Conservation (phyloP, 1,284 basidiomycete genomes). For the Trametes sp. region DNA sequence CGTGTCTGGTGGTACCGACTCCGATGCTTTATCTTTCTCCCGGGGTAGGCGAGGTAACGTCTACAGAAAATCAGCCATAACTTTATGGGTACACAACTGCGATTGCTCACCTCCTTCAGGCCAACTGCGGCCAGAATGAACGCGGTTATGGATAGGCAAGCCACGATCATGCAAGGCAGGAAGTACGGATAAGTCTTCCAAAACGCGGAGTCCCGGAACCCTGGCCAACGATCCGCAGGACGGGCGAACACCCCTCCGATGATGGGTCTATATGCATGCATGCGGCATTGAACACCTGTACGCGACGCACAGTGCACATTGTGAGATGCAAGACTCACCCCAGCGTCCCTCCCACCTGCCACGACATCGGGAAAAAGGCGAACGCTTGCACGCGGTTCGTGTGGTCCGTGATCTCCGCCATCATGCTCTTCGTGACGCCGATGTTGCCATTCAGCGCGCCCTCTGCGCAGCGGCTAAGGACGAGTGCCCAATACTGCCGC, state of each 20-base stretch:
- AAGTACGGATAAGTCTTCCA: constrained; percentile 73
- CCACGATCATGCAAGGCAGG: constrained; percentile 68
- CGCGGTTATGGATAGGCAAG: constrained; percentile 56
- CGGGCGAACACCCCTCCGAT: constrained; percentile 70
- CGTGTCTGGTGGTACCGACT: background rate
- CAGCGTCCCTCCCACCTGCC: constrained; percentile 50
- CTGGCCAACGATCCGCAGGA: constrained; percentile 68
- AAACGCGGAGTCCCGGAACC: constrained; percentile 66
- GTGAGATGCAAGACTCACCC: too few species aligned
- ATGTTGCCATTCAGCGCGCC: constrained; percentile 64
- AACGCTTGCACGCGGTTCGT: constrained; percentile 71
- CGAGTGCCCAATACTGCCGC: constrained; percentile 61
- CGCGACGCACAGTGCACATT: too few species aligned
- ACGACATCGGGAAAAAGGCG: constrained; percentile 68
- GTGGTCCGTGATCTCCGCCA: constrained; percentile 73
- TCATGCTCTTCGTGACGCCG: constrained; percentile 74
- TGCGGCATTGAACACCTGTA: background rate
- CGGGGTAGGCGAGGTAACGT: background rate
- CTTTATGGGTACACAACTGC: background rate
- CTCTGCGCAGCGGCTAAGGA: constrained; percentile 57
- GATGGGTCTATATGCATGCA: constrained; percentile 54
- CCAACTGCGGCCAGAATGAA: constrained; percentile 59
- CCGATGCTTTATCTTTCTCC: background rate
- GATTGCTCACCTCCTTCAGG: constrained; percentile 63
- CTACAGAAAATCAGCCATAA: background rate